Conservation (phyloP, 23 red algal genomes). For the Cyanidiococcus yangmingshanensis region DNA sequence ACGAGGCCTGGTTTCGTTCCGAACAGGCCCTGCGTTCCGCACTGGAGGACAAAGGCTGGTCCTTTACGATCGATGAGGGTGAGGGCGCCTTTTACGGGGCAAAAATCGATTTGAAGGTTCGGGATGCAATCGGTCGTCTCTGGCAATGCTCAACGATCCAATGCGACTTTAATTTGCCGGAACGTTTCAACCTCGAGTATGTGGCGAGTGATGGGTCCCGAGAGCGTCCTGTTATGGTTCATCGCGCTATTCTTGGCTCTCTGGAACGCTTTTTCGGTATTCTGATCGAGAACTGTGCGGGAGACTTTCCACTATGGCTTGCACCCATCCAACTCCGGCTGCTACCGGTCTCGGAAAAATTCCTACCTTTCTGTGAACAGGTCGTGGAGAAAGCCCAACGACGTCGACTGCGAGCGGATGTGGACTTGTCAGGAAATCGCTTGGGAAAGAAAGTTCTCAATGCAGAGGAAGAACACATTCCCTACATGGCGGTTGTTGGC, state of each 20-base stretch:
- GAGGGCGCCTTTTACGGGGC: slow-evolving; percentile 98
- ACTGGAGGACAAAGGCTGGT: slow-evolving; percentile 63
- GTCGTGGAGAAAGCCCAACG: slow-evolving; percentile 21
- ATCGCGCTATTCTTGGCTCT: slow-evolving; percentile 90
- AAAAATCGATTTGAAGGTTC: slow-evolving; percentile 98
- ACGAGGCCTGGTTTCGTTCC: slow-evolving; percentile 80
- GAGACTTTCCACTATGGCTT: slow-evolving; percentile 95
- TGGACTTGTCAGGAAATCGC: slow-evolving; percentile 68
- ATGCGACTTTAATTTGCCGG: slow-evolving; percentile 96
- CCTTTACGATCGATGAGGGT: slow-evolving; percentile 79
- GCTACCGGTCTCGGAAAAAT: slow-evolving; percentile 61
- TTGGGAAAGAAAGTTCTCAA: slow-evolving; percentile 90
- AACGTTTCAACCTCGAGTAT: slow-evolving; percentile 89
- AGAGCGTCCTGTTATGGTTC: slow-evolving; percentile 90
- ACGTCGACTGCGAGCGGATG: slow-evolving; percentile 51
- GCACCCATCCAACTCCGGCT: slow-evolving; percentile 81
- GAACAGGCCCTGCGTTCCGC: slow-evolving; percentile 63
- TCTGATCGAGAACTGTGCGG: slow-evolving; percentile 81
- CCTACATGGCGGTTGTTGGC: slow-evolving; percentile 79
- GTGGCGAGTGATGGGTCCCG: slow-evolving; percentile 40
- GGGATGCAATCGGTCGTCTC: slow-evolving; percentile 88
- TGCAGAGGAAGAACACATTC: slow-evolving; percentile 65
- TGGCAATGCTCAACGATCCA: slow-evolving; percentile 99
- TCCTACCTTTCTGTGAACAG: slow-evolving; percentile 41
- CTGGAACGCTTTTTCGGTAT: slow-evolving; percentile 98